Evolutionary conservation across 805 yeast species (phyloP), one percentile per base, ranked within the genome.

Genomic region (Myxozyma sirexii): DNA sequence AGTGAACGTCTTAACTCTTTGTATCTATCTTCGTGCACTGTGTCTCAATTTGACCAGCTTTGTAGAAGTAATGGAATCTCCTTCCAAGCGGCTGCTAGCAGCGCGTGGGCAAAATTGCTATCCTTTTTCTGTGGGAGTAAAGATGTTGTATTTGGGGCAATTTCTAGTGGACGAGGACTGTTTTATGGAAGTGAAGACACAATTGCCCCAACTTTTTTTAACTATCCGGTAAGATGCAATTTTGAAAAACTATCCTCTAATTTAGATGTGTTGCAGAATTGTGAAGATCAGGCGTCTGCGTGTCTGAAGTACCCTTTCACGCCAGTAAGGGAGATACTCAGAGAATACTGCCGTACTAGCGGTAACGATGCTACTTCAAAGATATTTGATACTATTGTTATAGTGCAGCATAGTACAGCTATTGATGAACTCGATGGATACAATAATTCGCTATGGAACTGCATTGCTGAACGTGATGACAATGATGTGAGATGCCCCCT

Each of bases 131-230:
- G 41, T 24, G 65, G 63, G 6, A 21, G 46, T 10, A 31, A 6
- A 10, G 71, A 68, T 43, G 59, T 68, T 12, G 60, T 50, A n/a
- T 59, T 68, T 48, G 71, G 71, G 2, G 52, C 54, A n/a, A 59
- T 67, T 21, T 50, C 61, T 3, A 56, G 57, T 37, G 70, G 70
- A 7, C 59, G 70, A n/a, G 60, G 48, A 15, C 21, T 50, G 8
- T 51, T 59, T 23, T 26, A 43, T 15, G 60, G 57, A 7, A 53
- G 56, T 27, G 60, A 59, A 19, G 58, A 57, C n/a, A 54, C 50
- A 10, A 41, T 56, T 29, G 61, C 56, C 1, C 68, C 68, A 17
- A 31, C 47, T 13, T 65, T 65, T 29, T 57, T 38, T 41, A 56
- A 53, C 17, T 37, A 52, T 29, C 68, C 67, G 4, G 51, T 65